Base-by-base conservation (phyloP, 1,284 basidiomycete genomes). In the Moesziomyces parantarcticus region DNA sequence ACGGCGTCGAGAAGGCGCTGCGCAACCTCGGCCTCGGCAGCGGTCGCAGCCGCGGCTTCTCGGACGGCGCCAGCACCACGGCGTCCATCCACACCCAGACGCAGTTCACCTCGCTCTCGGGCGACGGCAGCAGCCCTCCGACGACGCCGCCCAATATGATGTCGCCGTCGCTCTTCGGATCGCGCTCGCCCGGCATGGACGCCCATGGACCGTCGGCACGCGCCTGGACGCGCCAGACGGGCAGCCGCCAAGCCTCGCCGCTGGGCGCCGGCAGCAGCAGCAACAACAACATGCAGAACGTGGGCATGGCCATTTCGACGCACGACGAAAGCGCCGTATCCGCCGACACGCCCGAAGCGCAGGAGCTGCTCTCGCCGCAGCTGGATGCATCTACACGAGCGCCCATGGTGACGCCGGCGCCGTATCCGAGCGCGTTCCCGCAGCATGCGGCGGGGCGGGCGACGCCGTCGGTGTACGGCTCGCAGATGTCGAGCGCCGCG, bases 31-130 rank as follows among this genome's bases (percentile, higher is more conserved):
- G 50, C 40, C 20, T 32, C 46, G 46, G 66, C 6, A 42, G 64
- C 13, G 59, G 61, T 16, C 49, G 71, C 29, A 61, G 49, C 26
- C 51, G 66, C 39, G 66, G 66, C 32, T 62, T 66, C 20, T 70
- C 66, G 22, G 71, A 75, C 20, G 66, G 64, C 1, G 48, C 53
- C 34, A 61, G 65, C 36, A 74, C 61, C 5, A 74, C 71, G 11
- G 65, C 71, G 16, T 74, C 71, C 39, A 53, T 74, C 50, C 71
- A 74, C 22, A 74, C 71, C 20, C 71, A 74, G 58, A 74, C 71
- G 39, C 71, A 74, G 36, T 74, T 74, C 26, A 74, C 71, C 11
- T 68, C 58, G 50, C 34, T 74, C 5, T 69, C 71, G 0, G 57
- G 56, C 44, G 61, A 67, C 25, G 71, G 49, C 34, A 59, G 54